Evolutionary conservation across 106 monocot species (phyloP), one percentile per base, ranked within the genome.

Genomic region (Dendrobium nobile): DNA sequence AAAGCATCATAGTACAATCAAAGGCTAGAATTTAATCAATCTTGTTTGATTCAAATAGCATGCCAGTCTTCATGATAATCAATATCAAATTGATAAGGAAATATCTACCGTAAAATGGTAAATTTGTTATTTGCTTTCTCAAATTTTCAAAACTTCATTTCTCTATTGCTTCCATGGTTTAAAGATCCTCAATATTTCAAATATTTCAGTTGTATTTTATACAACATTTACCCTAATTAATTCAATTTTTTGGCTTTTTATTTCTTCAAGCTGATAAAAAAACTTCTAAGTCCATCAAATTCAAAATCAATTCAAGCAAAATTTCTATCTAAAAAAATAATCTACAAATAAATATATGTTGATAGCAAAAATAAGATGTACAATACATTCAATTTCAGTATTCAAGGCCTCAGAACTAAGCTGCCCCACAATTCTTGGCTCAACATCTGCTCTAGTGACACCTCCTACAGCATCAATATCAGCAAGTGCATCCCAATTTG

Each of bases 401-500:
- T 87, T 92, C 61, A 87, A 84, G 47, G 95, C 89, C 86, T 95
- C 95, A 54, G 92, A 80, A 54, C 90, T 93, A 80, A 98, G 95
- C 80, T 95, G 92, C 19, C 80, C 84, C 55, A 95, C 91, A 75
- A 98, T 93, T 80, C 92, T 86, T 56, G 98, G 98, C 77, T 95
- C 84, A 81, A 98, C 98, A 90, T 98, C 98, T 72, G 98, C 95
- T 86, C 95, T 88, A 42, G 98, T 98, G 67, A 98, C 92, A 45
- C 98, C 98, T 70, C 98, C 98, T 79, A 85, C 91, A 84, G 95
- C 91, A 92, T 98, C 98, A 80, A 98, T 95, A 81, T 98, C 92
- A 58, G 98, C 98, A 84, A 98, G 98, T 81, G 91, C 95, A 91
- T 98, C 98, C 98, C 98, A 98, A 82, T 98, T 98, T 72, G 98